Percentiles rank a stretch among this genome's conserved stretches.
Evolutionary conservation across 306 rosid species (phyloP).

Genomic region (Dryas octopetala): DNA sequence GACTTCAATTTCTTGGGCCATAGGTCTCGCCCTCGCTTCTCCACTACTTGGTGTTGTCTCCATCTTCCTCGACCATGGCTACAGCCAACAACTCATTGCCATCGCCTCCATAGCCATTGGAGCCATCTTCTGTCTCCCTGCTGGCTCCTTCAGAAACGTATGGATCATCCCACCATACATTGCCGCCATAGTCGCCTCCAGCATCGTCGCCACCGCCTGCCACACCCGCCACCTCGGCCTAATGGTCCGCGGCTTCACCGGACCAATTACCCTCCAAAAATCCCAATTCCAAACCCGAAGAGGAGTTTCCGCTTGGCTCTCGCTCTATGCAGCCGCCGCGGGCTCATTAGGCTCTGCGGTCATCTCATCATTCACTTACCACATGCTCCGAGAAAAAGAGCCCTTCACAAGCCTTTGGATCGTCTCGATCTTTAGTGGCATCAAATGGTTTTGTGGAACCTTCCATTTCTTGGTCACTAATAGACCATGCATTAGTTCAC

Average conservation of each 20-base stretch:
- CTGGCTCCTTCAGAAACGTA: slow-evolving; percentile 58
- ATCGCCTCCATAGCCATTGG: slow-evolving; percentile 57
- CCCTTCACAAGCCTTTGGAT: slow-evolving; percentile 69
- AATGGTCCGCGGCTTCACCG: slow-evolving; percentile 56
- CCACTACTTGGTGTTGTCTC: slow-evolving; percentile 59
- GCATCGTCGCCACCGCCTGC: slow-evolving; percentile 56
- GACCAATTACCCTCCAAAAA: slow-evolving; percentile 33
- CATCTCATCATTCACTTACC: slow-evolving; percentile 65
- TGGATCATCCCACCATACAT: slow-evolving; percentile 71
- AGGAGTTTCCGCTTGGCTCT: slow-evolving; percentile 50
- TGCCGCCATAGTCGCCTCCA: slow-evolving; percentile 51
- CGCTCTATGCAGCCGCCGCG: slow-evolving; percentile 45
- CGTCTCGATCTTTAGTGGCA: slow-evolving; percentile 83
- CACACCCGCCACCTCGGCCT: slow-evolving; percentile 82
- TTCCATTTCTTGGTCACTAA: slow-evolving; percentile 43
- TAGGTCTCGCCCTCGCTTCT: slow-evolving; percentile 60
- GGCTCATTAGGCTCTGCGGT: slow-evolving; percentile 66
- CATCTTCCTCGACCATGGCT: slow-evolving; percentile 63
- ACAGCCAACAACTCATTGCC: slow-evolving; percentile 46
- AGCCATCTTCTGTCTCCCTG: slow-evolving; percentile 68
- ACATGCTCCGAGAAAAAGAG: slow-evolving; percentile 53
- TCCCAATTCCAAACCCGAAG: slow-evolving; percentile 42
- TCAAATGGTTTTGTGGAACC: slow-evolving; percentile 68
- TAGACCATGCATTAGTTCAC: slow-evolving; percentile 32
- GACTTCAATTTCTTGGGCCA: slow-evolving; percentile 84